phyloP scores from a whole-genome alignment of 352 stramenopile genomes.

The Phytopythium cucurbitacearum region DNA sequence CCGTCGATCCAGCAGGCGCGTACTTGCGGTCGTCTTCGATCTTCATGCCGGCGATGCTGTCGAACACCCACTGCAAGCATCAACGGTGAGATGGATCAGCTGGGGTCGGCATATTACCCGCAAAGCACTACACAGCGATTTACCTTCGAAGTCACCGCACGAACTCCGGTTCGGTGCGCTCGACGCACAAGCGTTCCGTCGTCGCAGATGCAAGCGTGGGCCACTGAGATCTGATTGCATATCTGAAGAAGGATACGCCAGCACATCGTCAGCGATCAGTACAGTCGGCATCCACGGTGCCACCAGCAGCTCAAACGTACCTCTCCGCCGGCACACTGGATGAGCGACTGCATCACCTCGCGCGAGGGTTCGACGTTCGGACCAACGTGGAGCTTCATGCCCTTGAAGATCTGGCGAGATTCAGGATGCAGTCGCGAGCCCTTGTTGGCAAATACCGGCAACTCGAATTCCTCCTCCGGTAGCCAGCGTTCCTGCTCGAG shows the following conservation, averaged over 20 bases:
- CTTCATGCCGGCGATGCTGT: constrained; percentile 68
- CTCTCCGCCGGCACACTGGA: constrained; percentile 75
- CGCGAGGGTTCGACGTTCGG: constrained; percentile 68
- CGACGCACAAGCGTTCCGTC: constrained; percentile 59
- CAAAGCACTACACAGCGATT: background rate
- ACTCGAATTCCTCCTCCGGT: constrained; percentile 59
- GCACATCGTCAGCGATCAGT: background rate
- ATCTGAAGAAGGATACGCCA: constrained; percentile 22
- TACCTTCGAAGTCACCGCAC: constrained; percentile 67
- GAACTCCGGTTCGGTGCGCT: constrained; percentile 45
- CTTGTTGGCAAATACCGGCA: constrained; percentile 49
- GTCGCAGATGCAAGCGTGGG: constrained; percentile 59
- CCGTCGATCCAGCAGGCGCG: background rate
- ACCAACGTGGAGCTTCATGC: constrained; percentile 67
- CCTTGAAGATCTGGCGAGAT: constrained; percentile 51
- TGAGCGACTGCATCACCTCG: constrained; percentile 65
- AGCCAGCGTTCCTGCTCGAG: constrained; percentile 72
- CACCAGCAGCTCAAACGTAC: constrained; percentile 15
- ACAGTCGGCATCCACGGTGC: constrained; percentile 1
- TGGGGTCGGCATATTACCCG: no score
- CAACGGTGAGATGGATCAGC: background rate
- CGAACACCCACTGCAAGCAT: constrained; percentile 57
- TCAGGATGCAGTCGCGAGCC: constrained; percentile 36
- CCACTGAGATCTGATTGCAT: constrained; percentile 69
- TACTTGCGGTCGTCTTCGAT: constrained; percentile 44